A percentile compares a stretch with the other conserved stretches of the same genome.
Conservation (phyloP, 78 protist genomes). For the Emiliania huxleyi region DNA sequence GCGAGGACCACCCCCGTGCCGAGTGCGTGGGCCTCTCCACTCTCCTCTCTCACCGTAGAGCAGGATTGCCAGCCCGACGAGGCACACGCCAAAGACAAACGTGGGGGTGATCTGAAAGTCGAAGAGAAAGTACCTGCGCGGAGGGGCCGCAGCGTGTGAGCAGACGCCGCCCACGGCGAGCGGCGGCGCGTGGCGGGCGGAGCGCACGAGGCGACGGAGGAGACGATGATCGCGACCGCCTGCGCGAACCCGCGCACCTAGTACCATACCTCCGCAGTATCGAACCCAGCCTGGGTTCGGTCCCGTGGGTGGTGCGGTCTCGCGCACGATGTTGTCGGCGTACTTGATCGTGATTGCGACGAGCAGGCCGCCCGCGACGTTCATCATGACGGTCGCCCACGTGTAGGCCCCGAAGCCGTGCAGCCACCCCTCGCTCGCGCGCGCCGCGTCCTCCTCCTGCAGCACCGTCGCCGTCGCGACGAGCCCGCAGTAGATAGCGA, state of each 20-base stretch:
- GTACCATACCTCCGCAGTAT: no score
- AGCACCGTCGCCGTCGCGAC: not conserved
- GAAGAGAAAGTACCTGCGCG: not conserved
- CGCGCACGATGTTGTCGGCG: slow-evolving; percentile 41
- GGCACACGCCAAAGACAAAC: not conserved
- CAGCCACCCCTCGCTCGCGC: not conserved
- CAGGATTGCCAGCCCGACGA: not conserved
- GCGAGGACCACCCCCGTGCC: no score
- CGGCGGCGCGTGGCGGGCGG: no score
- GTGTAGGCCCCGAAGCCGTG: not conserved
- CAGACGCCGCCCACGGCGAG: no score
- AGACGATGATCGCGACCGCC: not conserved
- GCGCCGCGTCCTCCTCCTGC: not conserved
- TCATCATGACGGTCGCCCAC: not conserved
- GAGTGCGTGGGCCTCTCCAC: no score
- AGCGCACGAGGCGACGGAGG: not conserved
- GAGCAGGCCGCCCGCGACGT: slow-evolving; percentile 32
- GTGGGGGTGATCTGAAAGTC: not conserved
- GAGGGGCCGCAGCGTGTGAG: no score
- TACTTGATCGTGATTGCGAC: slow-evolving; percentile 36
- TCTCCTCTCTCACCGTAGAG: not conserved
- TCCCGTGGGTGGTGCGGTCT: no score
- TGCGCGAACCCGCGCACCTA: not conserved
- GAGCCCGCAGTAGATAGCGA: not conserved
- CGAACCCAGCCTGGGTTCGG: no score